Evolutionary conservation across 106 monocot species (phyloP).

Genomic region (Dioscorea alata): DNA sequence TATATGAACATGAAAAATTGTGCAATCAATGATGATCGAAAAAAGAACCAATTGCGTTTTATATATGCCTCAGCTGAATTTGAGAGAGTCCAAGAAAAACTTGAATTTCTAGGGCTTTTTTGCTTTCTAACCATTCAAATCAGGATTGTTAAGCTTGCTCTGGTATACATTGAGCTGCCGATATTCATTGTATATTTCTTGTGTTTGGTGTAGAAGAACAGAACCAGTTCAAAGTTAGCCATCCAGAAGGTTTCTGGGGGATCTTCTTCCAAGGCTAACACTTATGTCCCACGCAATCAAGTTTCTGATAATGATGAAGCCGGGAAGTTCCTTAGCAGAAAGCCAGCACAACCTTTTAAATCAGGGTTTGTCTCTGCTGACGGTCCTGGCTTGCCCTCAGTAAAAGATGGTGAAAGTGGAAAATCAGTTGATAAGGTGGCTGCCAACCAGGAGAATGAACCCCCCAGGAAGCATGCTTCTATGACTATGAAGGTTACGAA

Average conservation of each 20-base stretch:
- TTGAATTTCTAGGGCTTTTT: background rate
- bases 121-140: background rate
- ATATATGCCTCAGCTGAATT: no score
- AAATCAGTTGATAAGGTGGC: slow-evolving; percentile 25
- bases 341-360: slow-evolving; percentile 16
- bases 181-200: background rate
- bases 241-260: slow-evolving; percentile 27
- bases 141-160: background rate
- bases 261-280: slow-evolving; percentile 26
- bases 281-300: slow-evolving; percentile 8
- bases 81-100: no score
- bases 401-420: slow-evolving; percentile 12
- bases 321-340: slow-evolving; percentile 13
- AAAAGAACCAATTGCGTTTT: no score
- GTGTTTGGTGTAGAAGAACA: slow-evolving; percentile 41
- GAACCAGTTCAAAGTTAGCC: slow-evolving; percentile 48
- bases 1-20: no score
- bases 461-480: background rate
- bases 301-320: slow-evolving; percentile 15
- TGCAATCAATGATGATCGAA: background rate
- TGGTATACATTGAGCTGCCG: background rate
- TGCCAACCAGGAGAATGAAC: slow-evolving; percentile 8
- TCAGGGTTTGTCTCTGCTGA: slow-evolving; percentile 4
- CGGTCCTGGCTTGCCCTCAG: slow-evolving; percentile 1
- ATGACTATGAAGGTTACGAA: background rate